phyloP scores from a whole-genome alignment of 208 protist genomes.

The Blastocrithidia nonstop region DNA sequence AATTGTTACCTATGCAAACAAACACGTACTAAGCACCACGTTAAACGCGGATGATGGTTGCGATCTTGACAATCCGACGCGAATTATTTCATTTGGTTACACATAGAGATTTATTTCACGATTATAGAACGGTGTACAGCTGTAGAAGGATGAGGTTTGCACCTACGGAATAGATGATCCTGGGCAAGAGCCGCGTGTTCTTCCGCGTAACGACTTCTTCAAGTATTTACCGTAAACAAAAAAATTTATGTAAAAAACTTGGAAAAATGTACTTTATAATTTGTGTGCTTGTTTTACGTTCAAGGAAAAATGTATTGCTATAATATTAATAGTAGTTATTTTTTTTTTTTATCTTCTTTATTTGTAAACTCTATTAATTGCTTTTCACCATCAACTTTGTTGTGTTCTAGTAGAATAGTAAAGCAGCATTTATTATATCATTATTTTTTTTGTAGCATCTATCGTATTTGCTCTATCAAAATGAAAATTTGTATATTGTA shows the following conservation, averaged over 20 bases:
- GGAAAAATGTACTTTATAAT: conserved; percentile 1
- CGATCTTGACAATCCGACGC: conserved; percentile 73
- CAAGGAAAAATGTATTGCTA: background rate
- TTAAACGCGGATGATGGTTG: conserved; percentile 75
- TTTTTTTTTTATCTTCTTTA: background rate
- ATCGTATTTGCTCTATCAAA: conserved; percentile 1
- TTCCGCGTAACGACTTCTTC: conserved; percentile 46
- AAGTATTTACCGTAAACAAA: background rate
- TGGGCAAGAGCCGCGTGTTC: conserved; percentile 72
- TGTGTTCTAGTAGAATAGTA: background rate
- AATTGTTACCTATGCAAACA: conserved; percentile 78
- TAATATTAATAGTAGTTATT: too few species aligned
- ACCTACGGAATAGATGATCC: conserved; percentile 81
- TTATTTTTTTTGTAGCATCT: background rate
- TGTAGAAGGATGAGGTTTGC: conserved; percentile 69
- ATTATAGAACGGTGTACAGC: conserved; percentile 62
- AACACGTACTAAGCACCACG: conserved; percentile 75
- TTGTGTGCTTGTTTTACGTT: background rate
- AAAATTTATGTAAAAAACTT: background rate
- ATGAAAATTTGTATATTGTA: too few species aligned
- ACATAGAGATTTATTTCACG: conserved; percentile 77
- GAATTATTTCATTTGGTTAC: conserved; percentile 82
- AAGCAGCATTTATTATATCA: conserved; percentile 2
- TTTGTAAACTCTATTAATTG: background rate
- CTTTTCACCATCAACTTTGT: background rate